Base-by-base conservation (phyloP, 164 flowering plant genomes). In the Tetracentron sinense region DNA sequence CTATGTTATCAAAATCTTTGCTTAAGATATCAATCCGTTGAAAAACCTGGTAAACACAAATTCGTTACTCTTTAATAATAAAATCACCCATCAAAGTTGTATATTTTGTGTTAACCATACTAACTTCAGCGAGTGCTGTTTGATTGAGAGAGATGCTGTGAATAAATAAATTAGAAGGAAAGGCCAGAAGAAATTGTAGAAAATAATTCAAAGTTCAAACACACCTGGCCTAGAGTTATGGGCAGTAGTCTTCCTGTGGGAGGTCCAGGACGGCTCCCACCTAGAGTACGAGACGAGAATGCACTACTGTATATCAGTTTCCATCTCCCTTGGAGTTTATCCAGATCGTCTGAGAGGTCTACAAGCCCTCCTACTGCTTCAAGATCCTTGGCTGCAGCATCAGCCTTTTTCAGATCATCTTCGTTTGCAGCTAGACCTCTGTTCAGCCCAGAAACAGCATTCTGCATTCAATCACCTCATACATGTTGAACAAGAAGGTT, bases 251-350 rank as follows among this genome's bases (percentile, higher is more conserved):
- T 80, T 71, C 98, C 91, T 15, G 75, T 82, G 42, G 97, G 95
- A 61, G 94, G 98, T 38, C 97, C 97, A 54, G 98, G 98, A 19
- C 96, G 96, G 71, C 97, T 88, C 35, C 98, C 98, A 61, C 98
- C 98, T 49, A 90, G 82, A 63, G 97, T 90, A 5, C 89, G 91
- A 50, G 92, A 81, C 2, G 98, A 93, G 74, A 93, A 93, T 20
- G 92, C 97, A 74, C 98, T 93, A 74, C 97, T 93, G 65, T 93
- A 90, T 53, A 90, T 63, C 64, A 93, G 60, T 72, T 82, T 93
- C 98, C 98, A 93, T 75, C 83, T 85, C 16, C 98, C 97, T 75
- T 90, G 98, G 42, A 90, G 83, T 66, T 82, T 83, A 63, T 87
- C 96, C 44, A 87, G 79, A 74, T 87, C 80, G 3, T 15, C 56